Evolutionary conservation across 768 basidiomycete genomes (phyloP).

Genomic region (Mrakia blollopis): DNA sequence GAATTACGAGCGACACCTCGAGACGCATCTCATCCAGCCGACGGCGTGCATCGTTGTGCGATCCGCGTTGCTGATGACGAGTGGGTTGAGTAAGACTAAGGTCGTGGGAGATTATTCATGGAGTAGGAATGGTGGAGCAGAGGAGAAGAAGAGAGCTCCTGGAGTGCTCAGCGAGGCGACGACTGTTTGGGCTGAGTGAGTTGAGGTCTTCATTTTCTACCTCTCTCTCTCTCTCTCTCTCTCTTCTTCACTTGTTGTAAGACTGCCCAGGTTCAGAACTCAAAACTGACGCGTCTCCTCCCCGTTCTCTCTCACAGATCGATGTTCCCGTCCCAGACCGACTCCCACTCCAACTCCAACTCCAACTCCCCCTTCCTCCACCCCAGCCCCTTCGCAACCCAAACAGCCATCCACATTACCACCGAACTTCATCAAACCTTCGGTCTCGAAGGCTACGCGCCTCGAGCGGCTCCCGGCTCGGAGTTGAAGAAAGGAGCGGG

Average conservation of each 20-base stretch:
- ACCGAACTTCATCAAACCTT: conserved; percentile 5
- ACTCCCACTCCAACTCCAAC: not conserved
- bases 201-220: not conserved
- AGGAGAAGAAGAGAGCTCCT: not conserved
- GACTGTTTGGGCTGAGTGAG: conserved; percentile 20
- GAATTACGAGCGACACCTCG: conserved; percentile 38
- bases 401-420: not conserved
- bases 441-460: conserved; percentile 11
- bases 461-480: not conserved
- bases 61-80: conserved; percentile 36
- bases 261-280: no score
- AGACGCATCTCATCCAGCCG: conserved; percentile 39
- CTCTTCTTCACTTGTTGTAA: no score
- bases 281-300: not conserved
- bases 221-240: not conserved
- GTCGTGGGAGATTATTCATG: not conserved
- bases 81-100: conserved; percentile 13
- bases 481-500: not conserved
- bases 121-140: not conserved
- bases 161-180: conserved; percentile 13
- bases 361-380: not conserved
- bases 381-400: not conserved
- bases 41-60: conserved; percentile 37
- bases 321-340: conserved; percentile 18
- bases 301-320: not conserved